Evolutionary conservation across 225 moss, liverwort and hornwort species (phyloP).

Genomic region (Lunularia cruciata): DNA sequence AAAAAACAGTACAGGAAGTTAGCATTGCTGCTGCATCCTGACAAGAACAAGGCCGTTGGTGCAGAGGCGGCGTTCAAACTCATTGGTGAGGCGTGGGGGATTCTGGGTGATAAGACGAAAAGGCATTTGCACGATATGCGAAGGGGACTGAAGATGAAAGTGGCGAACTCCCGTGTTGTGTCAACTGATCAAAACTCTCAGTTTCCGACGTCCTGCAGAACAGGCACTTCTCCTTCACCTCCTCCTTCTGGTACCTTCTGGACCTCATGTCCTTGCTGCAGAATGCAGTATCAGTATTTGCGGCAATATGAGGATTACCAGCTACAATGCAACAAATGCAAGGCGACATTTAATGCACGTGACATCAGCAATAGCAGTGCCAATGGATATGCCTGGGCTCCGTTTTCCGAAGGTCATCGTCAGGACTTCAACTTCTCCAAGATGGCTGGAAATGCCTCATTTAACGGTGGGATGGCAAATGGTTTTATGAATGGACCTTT

Average conservation of each 20-base stretch:
- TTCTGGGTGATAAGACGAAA: constrained; percentile 71
- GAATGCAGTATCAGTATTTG: constrained; percentile 83
- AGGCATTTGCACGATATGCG: constrained; percentile 67
- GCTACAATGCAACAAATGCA: constrained; percentile 76
- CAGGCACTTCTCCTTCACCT: constrained; percentile 34
- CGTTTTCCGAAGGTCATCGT: constrained; percentile 40
- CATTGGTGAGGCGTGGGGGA: constrained; percentile 77
- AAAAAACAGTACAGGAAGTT: constrained; percentile 90
- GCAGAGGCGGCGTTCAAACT: constrained; percentile 96
- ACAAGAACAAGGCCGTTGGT: constrained; percentile 85
- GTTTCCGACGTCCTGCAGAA: constrained; percentile 39
- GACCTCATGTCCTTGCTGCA: constrained; percentile 80
- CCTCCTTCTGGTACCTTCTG: constrained; percentile 58
- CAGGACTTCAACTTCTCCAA: constrained; percentile 49
- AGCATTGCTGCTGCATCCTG: constrained; percentile 80
- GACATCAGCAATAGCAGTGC: constrained; percentile 37
- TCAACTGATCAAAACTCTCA: constrained; percentile 33
- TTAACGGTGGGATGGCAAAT: constrained; percentile 37
- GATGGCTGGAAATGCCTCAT: constrained; percentile 36
- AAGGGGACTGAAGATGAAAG: constrained; percentile 47
- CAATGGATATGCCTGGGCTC: constrained; percentile 31
- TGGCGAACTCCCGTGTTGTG: constrained; percentile 31
- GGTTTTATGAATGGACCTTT: constrained; percentile 43
- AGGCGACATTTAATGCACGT: constrained; percentile 63
- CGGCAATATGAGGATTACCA: constrained; percentile 63